A percentile compares a stretch with the other conserved stretches of the same genome.
Conservation (phyloP, 306 rosid species). For the Cicer cuneatum region DNA sequence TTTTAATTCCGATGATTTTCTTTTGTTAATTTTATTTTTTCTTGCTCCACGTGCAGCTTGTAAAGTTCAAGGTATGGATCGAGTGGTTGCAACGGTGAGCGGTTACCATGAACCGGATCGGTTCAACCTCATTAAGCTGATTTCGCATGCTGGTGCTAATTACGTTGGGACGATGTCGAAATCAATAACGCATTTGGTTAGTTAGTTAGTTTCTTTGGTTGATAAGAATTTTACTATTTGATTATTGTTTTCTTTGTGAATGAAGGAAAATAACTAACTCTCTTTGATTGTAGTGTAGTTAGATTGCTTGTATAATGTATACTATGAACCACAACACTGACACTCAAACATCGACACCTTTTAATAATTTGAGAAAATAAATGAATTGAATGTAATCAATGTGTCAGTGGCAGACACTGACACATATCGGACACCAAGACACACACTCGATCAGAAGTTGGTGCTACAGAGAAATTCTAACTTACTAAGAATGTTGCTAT, state of each 20-base stretch:
- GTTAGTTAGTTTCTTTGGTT: slow-evolving; percentile 58
- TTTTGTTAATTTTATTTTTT: not conserved
- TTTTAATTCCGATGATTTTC: not conserved
- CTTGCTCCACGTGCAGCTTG: slow-evolving; percentile 33
- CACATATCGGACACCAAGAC: too few relatives aligned
- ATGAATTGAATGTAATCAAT: too few relatives aligned
- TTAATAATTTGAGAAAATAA: too few relatives aligned
- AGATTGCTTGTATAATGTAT: not conserved
- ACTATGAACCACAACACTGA: too few relatives aligned
- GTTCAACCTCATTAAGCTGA: slow-evolving; percentile 75
- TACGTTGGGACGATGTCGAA: slow-evolving; percentile 75
- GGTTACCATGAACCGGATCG: slow-evolving; percentile 81
- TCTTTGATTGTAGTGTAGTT: not conserved
- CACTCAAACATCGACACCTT: too few relatives aligned
- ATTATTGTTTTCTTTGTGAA: not conserved
- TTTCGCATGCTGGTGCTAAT: slow-evolving; percentile 67
- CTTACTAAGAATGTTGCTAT: not conserved
- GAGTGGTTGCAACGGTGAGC: slow-evolving; percentile 78
- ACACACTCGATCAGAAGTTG: too few relatives aligned
- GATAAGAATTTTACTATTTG: not conserved
- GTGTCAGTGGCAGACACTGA: too few relatives aligned
- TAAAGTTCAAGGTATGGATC: slow-evolving; percentile 70
- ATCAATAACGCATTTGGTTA: slow-evolving; percentile 80
- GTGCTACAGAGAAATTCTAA: not conserved
- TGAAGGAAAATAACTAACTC: not conserved